Percentiles rank a stretch among this genome's conserved stretches.
These are phyloP conservation scores for Wilcoxina mikolae DNA, from an alignment of 495 filamentous ascomycete genomes.

Conservation along the genomic window DNA sequence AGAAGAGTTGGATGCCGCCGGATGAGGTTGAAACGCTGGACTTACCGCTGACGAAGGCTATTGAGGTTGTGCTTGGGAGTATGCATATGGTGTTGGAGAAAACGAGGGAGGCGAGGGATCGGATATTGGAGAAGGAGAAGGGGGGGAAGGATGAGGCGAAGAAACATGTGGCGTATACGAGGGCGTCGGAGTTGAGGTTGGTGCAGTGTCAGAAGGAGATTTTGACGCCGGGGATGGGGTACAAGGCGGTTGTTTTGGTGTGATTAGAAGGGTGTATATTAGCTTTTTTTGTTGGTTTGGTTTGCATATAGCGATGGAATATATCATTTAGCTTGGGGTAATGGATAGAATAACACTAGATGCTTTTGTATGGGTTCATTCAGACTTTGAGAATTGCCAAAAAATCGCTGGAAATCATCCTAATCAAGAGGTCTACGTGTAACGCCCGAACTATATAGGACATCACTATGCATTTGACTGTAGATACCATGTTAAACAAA, in stretches of 20 bases:
- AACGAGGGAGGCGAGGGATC: conserved; percentile 56
- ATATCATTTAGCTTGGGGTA: neutral
- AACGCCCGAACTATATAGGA: too few species aligned
- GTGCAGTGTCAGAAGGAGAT: conserved; percentile 23
- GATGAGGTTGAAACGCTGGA: conserved; percentile 53
- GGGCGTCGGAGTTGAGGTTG: conserved; percentile 22
- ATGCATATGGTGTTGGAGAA: conserved; percentile 75
- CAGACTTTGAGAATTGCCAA: too few species aligned
- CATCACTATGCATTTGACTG: too few species aligned
- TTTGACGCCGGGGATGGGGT: conserved; percentile 10
- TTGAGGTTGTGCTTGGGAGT: conserved; percentile 76
- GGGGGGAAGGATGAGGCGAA: conserved; percentile 27
- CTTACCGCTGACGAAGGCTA: conserved; percentile 65
- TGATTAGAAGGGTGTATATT: neutral
- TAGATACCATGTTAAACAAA: too few species aligned
- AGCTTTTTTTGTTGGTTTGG: too few species aligned
- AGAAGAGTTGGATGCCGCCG: conserved; percentile 50
- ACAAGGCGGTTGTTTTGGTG: neutral
- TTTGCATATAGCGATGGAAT: too few species aligned
- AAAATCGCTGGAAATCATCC: too few species aligned
- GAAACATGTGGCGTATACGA: conserved; percentile 29
- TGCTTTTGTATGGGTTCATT: too few species aligned
- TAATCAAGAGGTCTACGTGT: too few species aligned
- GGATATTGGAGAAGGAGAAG: conserved; percentile 34
- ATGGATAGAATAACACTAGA: too few species aligned